Conservation (phyloP, 495 filamentous ascomycete genomes). For the Neurospora sp. region DNA sequence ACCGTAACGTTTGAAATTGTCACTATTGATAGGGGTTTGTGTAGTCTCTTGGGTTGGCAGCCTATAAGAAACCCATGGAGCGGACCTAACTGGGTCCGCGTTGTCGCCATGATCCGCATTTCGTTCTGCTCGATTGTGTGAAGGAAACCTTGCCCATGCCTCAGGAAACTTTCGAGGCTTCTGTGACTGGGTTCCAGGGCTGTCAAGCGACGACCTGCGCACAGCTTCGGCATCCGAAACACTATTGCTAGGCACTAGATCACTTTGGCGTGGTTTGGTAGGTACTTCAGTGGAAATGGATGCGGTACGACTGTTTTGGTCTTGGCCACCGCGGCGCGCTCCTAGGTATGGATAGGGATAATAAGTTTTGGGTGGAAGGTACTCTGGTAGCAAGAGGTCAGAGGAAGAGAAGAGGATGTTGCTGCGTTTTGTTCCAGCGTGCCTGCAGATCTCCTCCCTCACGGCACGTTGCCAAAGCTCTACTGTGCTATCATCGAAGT, state of each 20-base stretch:
- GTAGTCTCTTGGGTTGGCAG: background rate
- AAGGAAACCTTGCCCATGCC: constrained; percentile 30
- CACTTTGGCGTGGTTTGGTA: background rate
- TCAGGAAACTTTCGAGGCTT: constrained; percentile 9
- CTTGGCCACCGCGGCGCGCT: background rate
- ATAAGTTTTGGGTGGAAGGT: background rate
- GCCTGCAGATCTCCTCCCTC: constrained; percentile 17
- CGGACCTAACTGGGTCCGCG: constrained; percentile 13
- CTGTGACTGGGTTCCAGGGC: background rate
- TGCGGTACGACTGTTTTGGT: background rate
- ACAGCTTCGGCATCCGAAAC: background rate
- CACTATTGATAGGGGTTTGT: background rate
- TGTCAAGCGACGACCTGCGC: background rate
- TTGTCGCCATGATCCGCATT: constrained; percentile 13
- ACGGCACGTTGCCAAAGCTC: constrained; percentile 13
- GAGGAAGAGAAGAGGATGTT: constrained; percentile 1
- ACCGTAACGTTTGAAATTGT: background rate
- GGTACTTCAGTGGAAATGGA: background rate
- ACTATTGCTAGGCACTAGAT: background rate
- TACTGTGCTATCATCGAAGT: constrained; percentile 8
- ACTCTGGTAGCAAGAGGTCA: background rate
- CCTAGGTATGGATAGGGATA: background rate
- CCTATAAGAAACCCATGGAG: constrained; percentile 7
- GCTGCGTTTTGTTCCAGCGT: constrained; percentile 3
- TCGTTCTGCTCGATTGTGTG: constrained; percentile 23